Conservation (phyloP, 805 yeast species). For the Suhomyces faveliae region DNA sequence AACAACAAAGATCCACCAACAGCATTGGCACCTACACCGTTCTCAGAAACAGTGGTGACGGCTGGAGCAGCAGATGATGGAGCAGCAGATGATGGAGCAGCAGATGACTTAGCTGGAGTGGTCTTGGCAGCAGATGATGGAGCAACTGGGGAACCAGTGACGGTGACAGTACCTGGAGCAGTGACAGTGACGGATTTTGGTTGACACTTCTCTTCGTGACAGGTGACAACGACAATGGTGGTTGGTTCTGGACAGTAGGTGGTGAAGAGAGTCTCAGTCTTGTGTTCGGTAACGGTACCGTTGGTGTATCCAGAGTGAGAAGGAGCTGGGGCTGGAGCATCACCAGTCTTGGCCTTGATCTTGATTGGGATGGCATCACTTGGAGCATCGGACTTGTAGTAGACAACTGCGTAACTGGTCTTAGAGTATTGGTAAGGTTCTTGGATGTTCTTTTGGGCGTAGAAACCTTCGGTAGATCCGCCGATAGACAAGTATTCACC, state of each 20-base stretch:
- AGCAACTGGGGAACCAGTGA: constrained; percentile 28
- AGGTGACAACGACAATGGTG: constrained; percentile 32
- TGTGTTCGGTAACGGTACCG: constrained; percentile 24
- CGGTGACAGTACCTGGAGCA: constrained; percentile 31
- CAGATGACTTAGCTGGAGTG: background rate
- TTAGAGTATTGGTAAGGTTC: constrained; percentile 46
- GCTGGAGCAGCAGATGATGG: constrained; percentile 8
- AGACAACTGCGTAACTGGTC: constrained; percentile 16
- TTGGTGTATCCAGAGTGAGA: constrained; percentile 4
- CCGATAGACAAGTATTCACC: constrained; percentile 25
- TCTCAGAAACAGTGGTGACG: constrained; percentile 5
- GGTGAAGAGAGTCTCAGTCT: constrained; percentile 34
- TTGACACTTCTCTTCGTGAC: constrained; percentile 25
- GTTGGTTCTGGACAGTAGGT: constrained; percentile 40
- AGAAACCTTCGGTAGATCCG: constrained; percentile 30
- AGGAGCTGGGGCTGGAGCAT: constrained; percentile 4
- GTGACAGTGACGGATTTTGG: constrained; percentile 30
- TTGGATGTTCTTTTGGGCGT: constrained; percentile 42
- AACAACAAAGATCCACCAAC: constrained; percentile 6
- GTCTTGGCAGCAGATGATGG: background rate
- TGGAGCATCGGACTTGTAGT: constrained; percentile 26
- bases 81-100: background rate
- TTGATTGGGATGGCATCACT: constrained; percentile 17
- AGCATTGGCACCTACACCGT: constrained; percentile 10
- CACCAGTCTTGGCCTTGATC: constrained; percentile 6